These are phyloP conservation scores for Mucor saturninus DNA, from an alignment of 371 early-diverging fungal species.

Conservation along the genomic window DNA sequence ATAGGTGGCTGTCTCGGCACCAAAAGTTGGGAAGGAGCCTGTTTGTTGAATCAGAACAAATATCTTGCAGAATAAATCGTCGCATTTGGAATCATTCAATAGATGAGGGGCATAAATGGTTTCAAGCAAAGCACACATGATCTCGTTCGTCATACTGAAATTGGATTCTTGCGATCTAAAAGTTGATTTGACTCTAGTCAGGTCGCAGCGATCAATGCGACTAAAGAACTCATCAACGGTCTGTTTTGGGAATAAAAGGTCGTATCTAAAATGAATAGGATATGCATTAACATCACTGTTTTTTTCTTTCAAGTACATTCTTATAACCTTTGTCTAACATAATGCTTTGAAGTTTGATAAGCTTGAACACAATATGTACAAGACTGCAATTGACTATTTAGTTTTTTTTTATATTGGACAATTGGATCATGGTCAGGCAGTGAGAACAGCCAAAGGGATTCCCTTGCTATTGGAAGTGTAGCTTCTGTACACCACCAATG, in stretches of 20 bases:
- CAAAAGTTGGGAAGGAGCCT: conserved; percentile 35
- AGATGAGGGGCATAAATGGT: conserved; percentile 27
- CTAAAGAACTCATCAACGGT: conserved; percentile 45
- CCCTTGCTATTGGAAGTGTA: conserved; percentile 37
- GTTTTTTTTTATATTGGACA: conserved; percentile 41
- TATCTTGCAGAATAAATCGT: conserved; percentile 27
- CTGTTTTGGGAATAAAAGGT: conserved; percentile 31
- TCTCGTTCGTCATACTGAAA: conserved; percentile 18
- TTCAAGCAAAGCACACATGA: conserved; percentile 40
- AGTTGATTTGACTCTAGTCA: conserved; percentile 22
- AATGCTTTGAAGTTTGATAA: conserved; percentile 41
- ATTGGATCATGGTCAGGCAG: conserved; percentile 49
- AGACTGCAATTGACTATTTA: conserved; percentile 31
- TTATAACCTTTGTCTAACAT: conserved; percentile 31
- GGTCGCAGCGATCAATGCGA: conserved; percentile 37
- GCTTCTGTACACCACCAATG: conserved; percentile 54
- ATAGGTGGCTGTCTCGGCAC: conserved; percentile 16
- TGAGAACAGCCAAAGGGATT: conserved; percentile 54
- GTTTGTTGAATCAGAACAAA: conserved; percentile 39
- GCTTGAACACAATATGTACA: conserved; percentile 38
- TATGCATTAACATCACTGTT: neutral
- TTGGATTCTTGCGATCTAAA: conserved; percentile 9
- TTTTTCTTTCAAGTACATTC: neutral
- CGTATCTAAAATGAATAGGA: conserved; percentile 32
- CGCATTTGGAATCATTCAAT: conserved; percentile 19